These are phyloP conservation scores for Trametes meyenii DNA, from an alignment of 768 basidiomycete species.

Conservation along the genomic window DNA sequence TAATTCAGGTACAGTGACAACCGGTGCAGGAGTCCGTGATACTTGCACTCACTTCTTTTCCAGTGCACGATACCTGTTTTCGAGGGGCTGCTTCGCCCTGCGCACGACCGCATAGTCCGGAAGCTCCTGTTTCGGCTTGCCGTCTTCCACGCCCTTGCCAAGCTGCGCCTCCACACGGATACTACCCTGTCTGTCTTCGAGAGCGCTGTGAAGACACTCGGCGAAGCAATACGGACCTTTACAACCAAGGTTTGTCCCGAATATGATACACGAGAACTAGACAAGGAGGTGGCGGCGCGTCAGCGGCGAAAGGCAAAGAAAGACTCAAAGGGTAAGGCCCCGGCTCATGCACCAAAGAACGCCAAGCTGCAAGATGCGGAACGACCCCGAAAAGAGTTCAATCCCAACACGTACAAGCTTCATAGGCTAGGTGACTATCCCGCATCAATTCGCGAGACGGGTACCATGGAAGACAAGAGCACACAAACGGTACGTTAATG, in stretches of 20 bases:
- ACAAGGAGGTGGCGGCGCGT: constrained; percentile 36
- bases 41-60: neutral
- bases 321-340: neutral
- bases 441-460: neutral
- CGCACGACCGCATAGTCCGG: constrained; percentile 29
- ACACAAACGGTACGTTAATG: constrained; percentile 20
- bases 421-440: constrained; percentile 30
- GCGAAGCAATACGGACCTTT: constrained; percentile 38
- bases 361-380: neutral
- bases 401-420: constrained; percentile 31
- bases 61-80: constrained; percentile 43
- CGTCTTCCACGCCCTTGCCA: constrained; percentile 43
- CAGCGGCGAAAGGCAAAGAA: constrained; percentile 12
- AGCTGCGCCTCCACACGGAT: constrained; percentile 45
- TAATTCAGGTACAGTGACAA: constrained; percentile 28
- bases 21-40: neutral
- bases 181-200: constrained; percentile 34
- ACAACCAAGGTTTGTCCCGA: constrained; percentile 27
- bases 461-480: constrained; percentile 15
- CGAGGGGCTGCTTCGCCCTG: constrained; percentile 32
- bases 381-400: constrained; percentile 13
- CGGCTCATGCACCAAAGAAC: neutral
- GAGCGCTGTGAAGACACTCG: constrained; percentile 32
- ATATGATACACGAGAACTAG: constrained; percentile 39
- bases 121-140: constrained; percentile 38